phyloP scores from a whole-genome alignment of 306 rosid genomes.

The Adenanthera pavonina region DNA sequence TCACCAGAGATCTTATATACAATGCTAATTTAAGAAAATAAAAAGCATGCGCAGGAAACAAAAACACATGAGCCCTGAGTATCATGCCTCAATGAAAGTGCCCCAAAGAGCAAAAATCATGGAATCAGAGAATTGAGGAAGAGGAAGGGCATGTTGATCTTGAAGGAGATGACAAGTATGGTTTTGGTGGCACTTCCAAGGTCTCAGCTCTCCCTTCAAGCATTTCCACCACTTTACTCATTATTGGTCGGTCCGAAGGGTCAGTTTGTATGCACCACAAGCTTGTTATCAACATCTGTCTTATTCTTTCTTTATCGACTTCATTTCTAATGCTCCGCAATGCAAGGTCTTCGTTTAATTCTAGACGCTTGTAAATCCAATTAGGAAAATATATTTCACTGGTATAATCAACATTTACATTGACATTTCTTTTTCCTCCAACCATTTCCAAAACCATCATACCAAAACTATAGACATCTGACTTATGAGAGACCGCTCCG shows the following conservation, averaged over 20 bases:
- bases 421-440: not conserved
- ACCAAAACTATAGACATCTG: not conserved
- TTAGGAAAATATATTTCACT: not conserved
- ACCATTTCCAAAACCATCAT: not conserved
- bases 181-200: slow-evolving; percentile 46
- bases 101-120: not conserved
- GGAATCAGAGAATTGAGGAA: not conserved
- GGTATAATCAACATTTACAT: not conserved
- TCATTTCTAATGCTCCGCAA: not conserved
- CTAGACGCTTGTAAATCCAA: not conserved
- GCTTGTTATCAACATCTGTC: not conserved
- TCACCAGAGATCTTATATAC: not conserved
- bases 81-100: not conserved
- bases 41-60: not conserved
- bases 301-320: not conserved
- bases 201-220: slow-evolving; percentile 39
- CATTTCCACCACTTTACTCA: slow-evolving; percentile 43
- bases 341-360: not conserved
- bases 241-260: slow-evolving; percentile 29
- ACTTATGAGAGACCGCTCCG: slow-evolving; percentile 23
- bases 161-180: slow-evolving; percentile 39
- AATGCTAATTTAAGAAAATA: not conserved
- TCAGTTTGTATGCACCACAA: slow-evolving; percentile 16
- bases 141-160: not conserved
- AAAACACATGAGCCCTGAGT: not conserved